Evolutionary conservation across 805 yeast genomes (phyloP), one percentile per base, ranked within the genome.

Genomic region (Kazachstania psychrophila): DNA sequence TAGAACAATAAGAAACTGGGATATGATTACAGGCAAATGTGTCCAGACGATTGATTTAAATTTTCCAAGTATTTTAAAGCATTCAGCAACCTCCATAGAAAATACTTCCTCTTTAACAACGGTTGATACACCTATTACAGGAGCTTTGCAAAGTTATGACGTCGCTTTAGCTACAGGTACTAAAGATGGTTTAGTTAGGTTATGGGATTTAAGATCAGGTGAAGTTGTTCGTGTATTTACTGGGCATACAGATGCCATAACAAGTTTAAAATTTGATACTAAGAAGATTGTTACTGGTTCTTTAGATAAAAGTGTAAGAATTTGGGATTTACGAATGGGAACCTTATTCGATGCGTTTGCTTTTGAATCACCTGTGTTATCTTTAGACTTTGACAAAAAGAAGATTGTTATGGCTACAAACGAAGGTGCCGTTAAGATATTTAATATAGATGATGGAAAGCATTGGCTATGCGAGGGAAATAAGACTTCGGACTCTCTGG

Each of bases 131-230:
- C 73, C 75, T 3, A 71, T 73, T 41, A 71, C 80, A 30, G 79
- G 83, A 0, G 78, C 83, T 0, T 52, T 81, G 23, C 88, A 81
- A 54, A 75, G 81, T 40, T 75, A 67, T 48, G 85, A 79, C 48
- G 83, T 85, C 0, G 89, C 88, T 0, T 60, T 81, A 44, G 89
- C 89, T 0, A 74, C 86, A 0, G 92, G 89, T 34, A 77, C 87
- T 0, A 74, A 75, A 13, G 89, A 81, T 56, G 89, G 89, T 1
- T 55, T 76, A 6, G 85, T 81, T 2, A 60, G 92, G 36, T 60
- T 81, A 16, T 81, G 89, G 88, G 92, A 81, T 59, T 56, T 81
- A 42, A 66, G 92, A 48, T 65, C 75, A 17, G 86, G 86, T 4
- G 79, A 75, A 44, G 77, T 77, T 13, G 73, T 75, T 30, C 61